Evolutionary conservation across 768 basidiomycete species (phyloP), one percentile per base, ranked within the genome.

Genomic region (Tricholoma hemisulphureum): DNA sequence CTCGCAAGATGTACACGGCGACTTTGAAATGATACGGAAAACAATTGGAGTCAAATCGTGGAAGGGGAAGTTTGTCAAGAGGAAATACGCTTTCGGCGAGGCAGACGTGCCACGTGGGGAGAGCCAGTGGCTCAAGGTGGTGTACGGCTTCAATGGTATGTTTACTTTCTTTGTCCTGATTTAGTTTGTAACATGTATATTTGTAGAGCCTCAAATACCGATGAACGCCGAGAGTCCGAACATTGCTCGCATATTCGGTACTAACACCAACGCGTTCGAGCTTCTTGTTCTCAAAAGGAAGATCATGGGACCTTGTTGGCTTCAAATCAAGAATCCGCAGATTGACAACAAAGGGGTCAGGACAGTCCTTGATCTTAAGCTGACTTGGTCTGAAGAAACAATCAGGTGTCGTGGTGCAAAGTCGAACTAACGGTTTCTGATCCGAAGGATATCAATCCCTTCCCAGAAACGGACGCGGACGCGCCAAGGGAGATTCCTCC

Each of bases 231-330:
- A 83, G 37, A 93, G 91, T 48, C 86, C 91, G 8, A 95, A 91
- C 51, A 95, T 98, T 68, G 80, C 85, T 31, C 85, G 83, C 56
- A 87, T 98, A 10, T 90, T 98, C 63, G 97, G 97, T 11, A 90
- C 95, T 2, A 95, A 86, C 62, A 96, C 95, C 5, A 92, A 77
- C 53, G 89, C 96, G 0, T 99, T 99, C 64, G 97, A 98, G 69
- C 76, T 93, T 9, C 83, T 99, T 18, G 95, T 95, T 2, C 64
- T 98, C 46, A 98, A 98, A 72, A 86, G 95, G 29, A 97, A 95
- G 75, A 97, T 98, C 57, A 98, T 98, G 95, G 97, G 97, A 0
- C 95, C 97, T 0, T 98, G 97, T 69, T 99, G 97, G 97, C 77
- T 99, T 45, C 81, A 88, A 56, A 82, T 99, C 60, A 88, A 89